A percentile compares a stretch with the other conserved stretches of the same genome.
phyloP scores from a whole-genome alignment of 257 asterid species.

The Solanum acaule region DNA sequence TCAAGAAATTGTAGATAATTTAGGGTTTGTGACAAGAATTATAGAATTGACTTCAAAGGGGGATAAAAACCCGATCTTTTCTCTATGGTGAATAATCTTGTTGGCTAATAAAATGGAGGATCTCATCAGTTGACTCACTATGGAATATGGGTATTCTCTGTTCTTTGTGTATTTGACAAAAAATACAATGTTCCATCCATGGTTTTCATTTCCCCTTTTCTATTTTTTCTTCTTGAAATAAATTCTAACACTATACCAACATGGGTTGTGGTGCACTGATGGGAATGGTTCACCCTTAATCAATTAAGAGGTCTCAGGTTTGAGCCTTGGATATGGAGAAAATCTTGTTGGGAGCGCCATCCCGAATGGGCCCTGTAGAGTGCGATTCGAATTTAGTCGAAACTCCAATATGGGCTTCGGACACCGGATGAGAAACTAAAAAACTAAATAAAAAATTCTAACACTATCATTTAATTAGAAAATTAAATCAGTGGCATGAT shows the following conservation, averaged over 20 bases:
- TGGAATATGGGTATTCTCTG: background rate
- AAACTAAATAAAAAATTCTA: too few species aligned
- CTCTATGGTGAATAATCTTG: background rate
- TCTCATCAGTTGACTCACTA: background rate
- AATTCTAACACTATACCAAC: background rate
- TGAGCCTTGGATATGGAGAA: fast-evolving
- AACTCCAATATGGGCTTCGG: too few species aligned
- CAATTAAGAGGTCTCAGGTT: fast-evolving
- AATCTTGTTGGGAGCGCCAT: background rate
- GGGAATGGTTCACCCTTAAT: too few species aligned
- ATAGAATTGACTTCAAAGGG: background rate
- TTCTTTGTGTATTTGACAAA: background rate
- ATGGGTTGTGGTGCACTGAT: too few species aligned
- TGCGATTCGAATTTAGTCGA: too few species aligned
- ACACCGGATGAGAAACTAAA: too few species aligned
- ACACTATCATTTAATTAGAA: too few species aligned
- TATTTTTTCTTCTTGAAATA: background rate
- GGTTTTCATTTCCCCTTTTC: background rate
- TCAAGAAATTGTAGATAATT: background rate
- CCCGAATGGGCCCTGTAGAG: too few species aligned
- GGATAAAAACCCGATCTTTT: background rate
- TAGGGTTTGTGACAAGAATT: background rate
- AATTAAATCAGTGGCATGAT: too few species aligned
- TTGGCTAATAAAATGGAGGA: background rate
- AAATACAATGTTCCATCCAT: background rate